Evolutionary conservation across 345 rosid species (phyloP), one percentile per base, ranked within the genome.

Genomic region (Pseudoturritis turrita): DNA sequence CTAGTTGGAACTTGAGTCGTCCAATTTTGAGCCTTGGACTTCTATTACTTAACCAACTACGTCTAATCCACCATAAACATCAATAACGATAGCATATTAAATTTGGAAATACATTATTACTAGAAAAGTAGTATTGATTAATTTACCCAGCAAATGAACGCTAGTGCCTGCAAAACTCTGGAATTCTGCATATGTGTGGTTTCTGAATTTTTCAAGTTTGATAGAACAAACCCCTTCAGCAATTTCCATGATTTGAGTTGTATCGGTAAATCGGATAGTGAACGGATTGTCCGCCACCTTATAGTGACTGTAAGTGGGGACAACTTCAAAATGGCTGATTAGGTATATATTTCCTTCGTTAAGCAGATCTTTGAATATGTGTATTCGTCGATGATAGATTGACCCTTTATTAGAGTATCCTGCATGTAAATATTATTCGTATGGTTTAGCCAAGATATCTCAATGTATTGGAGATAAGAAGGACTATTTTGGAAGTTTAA

Each of bases 21-120:
- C 56, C 9, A 51, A 51, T 0, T 51, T 51, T 2, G 56, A 6
- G 1, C 31, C 4, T 50, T 51, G 17, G 0, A 51, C 17, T 15
- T 11, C 0, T 2, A 23, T 0, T 0, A 21, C 6, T 12, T 51
- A 33, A 5, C 17, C 33, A 1, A 51, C 17, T 0, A 23, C 10
- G 1, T 51, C 56, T 51, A 1, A 1, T 5, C 0, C 0, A 5
- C 0, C 5, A 1, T 12, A 0, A 5, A 45, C 4, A 6, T 2
- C 7, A 18, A 8, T 8, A 19, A 46, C 4, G 2, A 18, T 18
- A 19, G 23, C 3, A 19, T 46, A 8, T 18, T n/a, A 1, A 8
- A 9, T 7, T 10, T 18, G 0, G 6, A 9, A 18, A 19, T n/a
- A 5, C 5, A 5, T 1, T 4, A 19, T 1, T 18, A n/a, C n/a